Conservation (phyloP, 495 filamentous ascomycete genomes). For the Penicillium verhagenii region DNA sequence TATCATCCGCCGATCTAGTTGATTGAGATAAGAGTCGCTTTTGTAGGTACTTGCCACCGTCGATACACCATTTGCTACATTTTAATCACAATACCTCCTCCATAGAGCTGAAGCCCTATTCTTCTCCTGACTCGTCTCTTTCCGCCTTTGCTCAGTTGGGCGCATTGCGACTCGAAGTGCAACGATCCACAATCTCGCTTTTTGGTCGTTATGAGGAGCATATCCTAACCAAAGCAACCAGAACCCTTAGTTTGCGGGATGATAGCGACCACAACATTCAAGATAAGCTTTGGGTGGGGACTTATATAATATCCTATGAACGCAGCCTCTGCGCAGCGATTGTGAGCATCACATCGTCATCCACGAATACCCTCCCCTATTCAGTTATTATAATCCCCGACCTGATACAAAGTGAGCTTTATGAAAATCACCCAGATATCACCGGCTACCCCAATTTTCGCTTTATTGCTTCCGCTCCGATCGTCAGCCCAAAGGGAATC, state of each 20-base stretch:
- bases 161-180: conserved; percentile 47
- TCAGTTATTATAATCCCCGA: conserved; percentile 15
- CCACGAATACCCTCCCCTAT: too few species aligned
- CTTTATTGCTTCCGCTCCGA: conserved; percentile 61
- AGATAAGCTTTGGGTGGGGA: conserved; percentile 40
- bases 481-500: conserved; percentile 54
- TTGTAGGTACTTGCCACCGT: not conserved
- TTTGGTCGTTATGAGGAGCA: conserved; percentile 55
- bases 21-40: not conserved
- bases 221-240: conserved; percentile 58
- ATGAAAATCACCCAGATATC: not conserved
- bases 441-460: conserved; percentile 13
- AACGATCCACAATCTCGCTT: conserved; percentile 55
- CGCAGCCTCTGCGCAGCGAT: conserved; percentile 45
- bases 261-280: conserved; percentile 9
- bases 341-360: conserved; percentile 3
- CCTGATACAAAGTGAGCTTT: conserved; percentile 19
- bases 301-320: conserved; percentile 39
- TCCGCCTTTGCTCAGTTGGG: conserved; percentile 62
- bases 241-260: conserved; percentile 38
- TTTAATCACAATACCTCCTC: conserved; percentile 7
- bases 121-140: conserved; percentile 54
- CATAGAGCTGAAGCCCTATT: conserved; percentile 3
- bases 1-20: too few species aligned
- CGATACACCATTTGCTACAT: too few species aligned